phyloP scores from a whole-genome alignment of 805 yeast genomes.

The Sugiyamaella smithiae region DNA sequence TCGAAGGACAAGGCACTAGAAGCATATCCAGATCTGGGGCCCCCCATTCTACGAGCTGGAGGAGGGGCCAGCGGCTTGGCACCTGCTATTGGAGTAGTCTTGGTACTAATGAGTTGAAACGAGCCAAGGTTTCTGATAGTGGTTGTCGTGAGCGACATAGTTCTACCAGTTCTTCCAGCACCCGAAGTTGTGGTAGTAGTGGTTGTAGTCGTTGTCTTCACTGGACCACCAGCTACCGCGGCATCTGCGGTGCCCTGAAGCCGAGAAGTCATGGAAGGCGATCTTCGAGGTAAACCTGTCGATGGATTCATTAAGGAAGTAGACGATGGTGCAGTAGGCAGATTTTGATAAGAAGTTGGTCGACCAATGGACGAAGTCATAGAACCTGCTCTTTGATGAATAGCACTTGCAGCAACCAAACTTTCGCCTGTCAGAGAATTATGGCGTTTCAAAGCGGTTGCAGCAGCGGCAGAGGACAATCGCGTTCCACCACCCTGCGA shows the following conservation, averaged over 20 bases:
- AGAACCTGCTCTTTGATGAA: conserved; percentile 24
- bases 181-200: conserved; percentile 31
- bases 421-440: conserved; percentile 17
- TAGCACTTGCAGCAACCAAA: conserved; percentile 12
- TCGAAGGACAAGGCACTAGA: conserved; percentile 27
- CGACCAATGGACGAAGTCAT: conserved; percentile 11
- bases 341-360: neutral
- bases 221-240: conserved; percentile 20
- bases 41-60: conserved; percentile 7
- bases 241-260: conserved; percentile 6
- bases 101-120: conserved; percentile 34
- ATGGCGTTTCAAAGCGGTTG: conserved; percentile 36
- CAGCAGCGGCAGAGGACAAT: conserved; percentile 35
- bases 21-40: conserved; percentile 20
- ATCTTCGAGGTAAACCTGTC: conserved; percentile 9
- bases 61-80: conserved; percentile 12
- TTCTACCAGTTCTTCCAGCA: conserved; percentile 33
- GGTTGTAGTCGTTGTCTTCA: conserved; percentile 15
- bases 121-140: conserved; percentile 37
- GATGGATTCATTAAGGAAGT: conserved; percentile 4
- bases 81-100: conserved; percentile 22
- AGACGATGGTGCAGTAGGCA: conserved; percentile 1
- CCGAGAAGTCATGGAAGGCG: conserved; percentile 6
- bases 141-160: conserved; percentile 37
- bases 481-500: neutral